Evolutionary conservation across 495 filamentous ascomycete species (phyloP).

Genomic region (Cenococcum geophilum): DNA sequence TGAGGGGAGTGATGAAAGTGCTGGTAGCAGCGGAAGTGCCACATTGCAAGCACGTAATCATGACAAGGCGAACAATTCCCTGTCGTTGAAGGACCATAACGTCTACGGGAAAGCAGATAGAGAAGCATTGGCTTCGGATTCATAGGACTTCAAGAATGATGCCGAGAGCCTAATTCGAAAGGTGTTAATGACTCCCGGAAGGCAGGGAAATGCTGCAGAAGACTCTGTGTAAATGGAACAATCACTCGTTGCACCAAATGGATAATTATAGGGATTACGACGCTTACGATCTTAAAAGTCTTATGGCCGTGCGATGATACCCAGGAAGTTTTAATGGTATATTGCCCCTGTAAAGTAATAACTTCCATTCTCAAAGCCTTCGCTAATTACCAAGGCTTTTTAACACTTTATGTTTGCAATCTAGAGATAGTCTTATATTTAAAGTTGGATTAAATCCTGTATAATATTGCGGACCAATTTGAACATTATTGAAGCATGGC

Average conservation of each 20-base stretch:
- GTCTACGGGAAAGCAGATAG: constrained; percentile 8
- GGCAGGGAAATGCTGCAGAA: not conserved
- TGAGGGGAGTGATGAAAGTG: not conserved
- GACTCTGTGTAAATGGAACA: not conserved
- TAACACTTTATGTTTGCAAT: too few species aligned
- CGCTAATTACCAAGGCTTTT: too few species aligned
- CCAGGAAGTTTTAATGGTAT: not conserved
- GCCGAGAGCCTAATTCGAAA: not conserved
- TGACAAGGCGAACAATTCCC: not conserved
- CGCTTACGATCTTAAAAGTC: not conserved
- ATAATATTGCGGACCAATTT: not conserved
- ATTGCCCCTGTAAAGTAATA: not conserved
- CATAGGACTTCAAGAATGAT: not conserved
- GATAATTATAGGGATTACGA: not conserved
- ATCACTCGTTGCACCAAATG: too few species aligned
- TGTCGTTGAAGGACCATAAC: not conserved
- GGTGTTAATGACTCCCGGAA: not conserved
- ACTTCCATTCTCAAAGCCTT: too few species aligned
- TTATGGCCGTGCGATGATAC: not conserved
- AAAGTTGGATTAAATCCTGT: too few species aligned
- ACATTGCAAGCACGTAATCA: not conserved
- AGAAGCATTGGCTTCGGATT: constrained; percentile 1
- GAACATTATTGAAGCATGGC: not conserved
- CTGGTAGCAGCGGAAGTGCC: not conserved
- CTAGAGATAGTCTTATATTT: too few species aligned